Evolutionary conservation across 768 basidiomycete genomes (phyloP), one percentile per base, ranked within the genome.

Genomic region (Boletus sp.): DNA sequence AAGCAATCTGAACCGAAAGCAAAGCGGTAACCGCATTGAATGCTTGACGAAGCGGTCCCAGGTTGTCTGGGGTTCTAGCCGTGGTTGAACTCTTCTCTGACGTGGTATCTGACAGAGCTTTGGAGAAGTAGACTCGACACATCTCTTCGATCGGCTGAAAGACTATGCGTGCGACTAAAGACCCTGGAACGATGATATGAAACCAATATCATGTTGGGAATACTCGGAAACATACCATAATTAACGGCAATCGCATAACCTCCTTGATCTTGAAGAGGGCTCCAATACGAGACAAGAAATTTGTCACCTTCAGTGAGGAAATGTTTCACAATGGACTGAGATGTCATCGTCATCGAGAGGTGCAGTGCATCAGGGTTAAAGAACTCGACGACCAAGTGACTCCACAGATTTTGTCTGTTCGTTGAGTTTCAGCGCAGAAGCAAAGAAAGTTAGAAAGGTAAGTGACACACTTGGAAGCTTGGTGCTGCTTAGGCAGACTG

Each of bases 111-210:
- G 69, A 82, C 56, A 75, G 77, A 54, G 75, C 79, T 50, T 77
- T 86, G 2, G 96, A 94, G 71, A 97, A 98, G 72, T 87, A 93
- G 4, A 98, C 77, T 1, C 95, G 85, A 2, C 88, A 81, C 1
- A 90, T 88, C 72, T 99, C 97, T 71, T 99, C 97, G 25, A 98
- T 82, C 0, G 97, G 97, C 62, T 98, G 96, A 66, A 98, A 96
- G 25, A 95, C 65, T 54, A 98, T 88, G 17, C 97, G 85, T 6
- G 94, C 96, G 25, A 97, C 75, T 14, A 98, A 79, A 4, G 96
- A 97, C 47, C 96, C 95, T 96, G 62, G 42, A 52, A 53, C 6
- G 52, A 48, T 23, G 21, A 35, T 57, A 19, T 1, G 29, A 61
- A 43, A 38, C 13, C 3, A 37, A 50, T 34, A 38, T 40, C 14